Percentiles rank a stretch among this genome's conserved stretches.
Evolutionary conservation across 179 eudicot genomes (phyloP).

Genomic region (Beta lomatogona): DNA sequence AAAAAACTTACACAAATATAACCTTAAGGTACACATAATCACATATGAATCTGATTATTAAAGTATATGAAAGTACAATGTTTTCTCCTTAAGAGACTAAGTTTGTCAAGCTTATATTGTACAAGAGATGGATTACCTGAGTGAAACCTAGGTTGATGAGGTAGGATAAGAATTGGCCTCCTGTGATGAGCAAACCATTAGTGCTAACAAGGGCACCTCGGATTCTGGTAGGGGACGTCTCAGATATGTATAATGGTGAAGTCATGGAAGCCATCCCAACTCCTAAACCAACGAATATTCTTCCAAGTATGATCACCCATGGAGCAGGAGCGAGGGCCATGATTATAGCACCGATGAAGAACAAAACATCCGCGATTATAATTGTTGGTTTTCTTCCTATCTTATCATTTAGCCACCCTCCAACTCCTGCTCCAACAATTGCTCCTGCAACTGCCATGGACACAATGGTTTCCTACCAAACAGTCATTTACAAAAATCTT

Average conservation of each 20-base stretch:
- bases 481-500: neutral
- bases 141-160: conserved; percentile 76
- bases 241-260: conserved; percentile 77
- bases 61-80: neutral
- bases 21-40: no score
- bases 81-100: neutral
- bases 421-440: conserved; percentile 70
- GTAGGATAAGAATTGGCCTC: conserved; percentile 71
- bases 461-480: conserved; percentile 74
- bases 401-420: conserved; percentile 72
- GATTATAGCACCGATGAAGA: conserved; percentile 62
- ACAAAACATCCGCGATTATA: conserved; percentile 63
- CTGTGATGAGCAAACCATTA: conserved; percentile 73
- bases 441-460: conserved; percentile 89
- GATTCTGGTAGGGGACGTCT: conserved; percentile 74
- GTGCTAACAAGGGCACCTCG: conserved; percentile 86
- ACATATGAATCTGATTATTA: neutral
- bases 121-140: conserved; percentile 32
- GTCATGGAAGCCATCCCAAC: conserved; percentile 94
- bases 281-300: conserved; percentile 75
- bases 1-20: neutral
- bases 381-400: conserved; percentile 64
- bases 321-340: conserved; percentile 67
- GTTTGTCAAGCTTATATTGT: no score
- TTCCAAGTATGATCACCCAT: conserved; percentile 69